Evolutionary conservation across 345 rosid genomes (phyloP).

Genomic region (Lepidium didymum): DNA sequence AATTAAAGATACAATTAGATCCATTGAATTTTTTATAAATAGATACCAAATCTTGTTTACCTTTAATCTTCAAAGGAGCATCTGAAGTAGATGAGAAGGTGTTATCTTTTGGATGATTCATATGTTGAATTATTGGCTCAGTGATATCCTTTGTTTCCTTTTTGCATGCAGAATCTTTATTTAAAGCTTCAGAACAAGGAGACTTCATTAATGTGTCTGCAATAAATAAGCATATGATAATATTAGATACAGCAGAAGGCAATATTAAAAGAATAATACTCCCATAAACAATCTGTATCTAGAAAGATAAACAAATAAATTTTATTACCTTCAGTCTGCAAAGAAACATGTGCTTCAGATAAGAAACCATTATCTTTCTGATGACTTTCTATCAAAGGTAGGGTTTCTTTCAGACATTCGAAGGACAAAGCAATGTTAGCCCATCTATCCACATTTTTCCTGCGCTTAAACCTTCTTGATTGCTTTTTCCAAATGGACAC

Average conservation of each 20-base stretch:
- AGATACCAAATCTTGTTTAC: not conserved
- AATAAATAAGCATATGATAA: not conserved
- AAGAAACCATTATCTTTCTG: not conserved
- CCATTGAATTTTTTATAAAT: not conserved
- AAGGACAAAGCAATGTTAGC: not conserved
- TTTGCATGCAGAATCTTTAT: not conserved
- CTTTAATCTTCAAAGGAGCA: not conserved
- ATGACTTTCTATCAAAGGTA: not conserved
- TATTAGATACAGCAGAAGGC: not conserved
- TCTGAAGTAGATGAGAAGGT: not conserved
- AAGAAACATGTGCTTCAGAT: not conserved
- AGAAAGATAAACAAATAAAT: not conserved
- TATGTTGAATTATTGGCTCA: not conserved
- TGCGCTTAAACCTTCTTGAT: slow-evolving; percentile 1
- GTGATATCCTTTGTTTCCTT: not conserved
- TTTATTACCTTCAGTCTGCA: not conserved
- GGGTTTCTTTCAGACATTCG: not conserved
- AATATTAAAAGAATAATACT: not conserved
- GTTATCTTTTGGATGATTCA: not conserved
- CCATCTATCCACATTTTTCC: not conserved
- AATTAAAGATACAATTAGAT: not conserved
- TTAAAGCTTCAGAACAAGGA: not conserved
- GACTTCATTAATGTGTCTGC: not conserved
- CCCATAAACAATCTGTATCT: not conserved
- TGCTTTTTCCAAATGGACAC: slow-evolving; percentile 1